A percentile compares a stretch with the other conserved stretches of the same genome.
Evolutionary conservation across 495 filamentous ascomycete species (phyloP).

Genomic region (Penicillium simplicissimum): DNA sequence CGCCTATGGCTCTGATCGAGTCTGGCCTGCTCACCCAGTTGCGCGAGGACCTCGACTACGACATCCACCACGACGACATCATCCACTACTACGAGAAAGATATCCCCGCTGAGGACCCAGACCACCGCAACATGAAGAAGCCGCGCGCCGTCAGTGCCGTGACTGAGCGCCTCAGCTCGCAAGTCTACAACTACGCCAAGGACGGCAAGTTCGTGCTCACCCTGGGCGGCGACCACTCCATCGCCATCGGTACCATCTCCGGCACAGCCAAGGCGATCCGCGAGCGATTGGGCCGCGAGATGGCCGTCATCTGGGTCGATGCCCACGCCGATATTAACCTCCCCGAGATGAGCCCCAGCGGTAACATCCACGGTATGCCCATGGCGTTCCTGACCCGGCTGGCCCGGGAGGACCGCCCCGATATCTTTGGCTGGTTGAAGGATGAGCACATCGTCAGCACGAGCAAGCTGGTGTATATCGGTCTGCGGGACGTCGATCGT

Average conservation of each 20-base stretch:
- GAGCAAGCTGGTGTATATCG: slow-evolving; percentile 96
- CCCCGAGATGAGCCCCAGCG: slow-evolving; percentile 83
- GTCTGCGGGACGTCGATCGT: slow-evolving; percentile 85
- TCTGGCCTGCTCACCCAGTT: slow-evolving; percentile 85
- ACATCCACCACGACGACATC: slow-evolving; percentile 77
- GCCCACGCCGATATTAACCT: slow-evolving; percentile 98
- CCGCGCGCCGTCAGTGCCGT: slow-evolving; percentile 85
- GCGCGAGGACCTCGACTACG: slow-evolving; percentile 80
- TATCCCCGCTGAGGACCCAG: slow-evolving; percentile 65
- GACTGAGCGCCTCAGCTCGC: slow-evolving; percentile 73
- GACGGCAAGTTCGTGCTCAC: slow-evolving; percentile 88
- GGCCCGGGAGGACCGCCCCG: slow-evolving; percentile 65
- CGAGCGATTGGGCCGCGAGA: slow-evolving; percentile 76
- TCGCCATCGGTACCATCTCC: slow-evolving; percentile 89
- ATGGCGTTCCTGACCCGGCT: slow-evolving; percentile 89
- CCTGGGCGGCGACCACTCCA: slow-evolving; percentile 92
- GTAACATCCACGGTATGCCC: slow-evolving; percentile 98
- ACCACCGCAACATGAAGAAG: slow-evolving; percentile 89
- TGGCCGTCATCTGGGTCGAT: slow-evolving; percentile 98
- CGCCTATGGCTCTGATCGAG: slow-evolving; percentile 86
- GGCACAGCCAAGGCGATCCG: slow-evolving; percentile 82
- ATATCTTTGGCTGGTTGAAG: slow-evolving; percentile 86
- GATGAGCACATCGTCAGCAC: slow-evolving; percentile 63
- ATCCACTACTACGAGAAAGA: slow-evolving; percentile 82
- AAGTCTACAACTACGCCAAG: slow-evolving; percentile 85